Evolutionary conservation across 2,329 filamentous ascomycete genomes (phyloP).

Genomic region (Colletotrichum tropicale): DNA sequence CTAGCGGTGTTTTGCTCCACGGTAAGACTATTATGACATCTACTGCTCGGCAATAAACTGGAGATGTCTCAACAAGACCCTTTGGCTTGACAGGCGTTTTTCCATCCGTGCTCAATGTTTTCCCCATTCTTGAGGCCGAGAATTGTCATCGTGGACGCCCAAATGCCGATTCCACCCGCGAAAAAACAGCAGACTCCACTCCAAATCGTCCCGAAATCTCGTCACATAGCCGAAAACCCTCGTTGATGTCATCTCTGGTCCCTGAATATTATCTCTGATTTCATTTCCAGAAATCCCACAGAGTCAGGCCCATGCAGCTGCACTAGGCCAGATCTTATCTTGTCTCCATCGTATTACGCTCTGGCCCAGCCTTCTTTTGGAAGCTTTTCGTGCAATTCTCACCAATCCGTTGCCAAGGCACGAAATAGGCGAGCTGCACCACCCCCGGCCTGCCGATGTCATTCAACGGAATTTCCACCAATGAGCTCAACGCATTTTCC

Average conservation of each 20-base stretch:
- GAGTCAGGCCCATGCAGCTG: not conserved
- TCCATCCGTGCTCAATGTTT: not conserved
- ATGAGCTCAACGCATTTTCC: constrained; percentile 13
- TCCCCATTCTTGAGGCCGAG: not conserved
- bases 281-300: not conserved
- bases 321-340: not conserved
- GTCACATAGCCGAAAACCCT: constrained; percentile 21
- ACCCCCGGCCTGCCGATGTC: not conserved
- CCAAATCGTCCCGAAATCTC: constrained; percentile 7
- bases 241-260: constrained; percentile 18
- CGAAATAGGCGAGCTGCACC: not conserved
- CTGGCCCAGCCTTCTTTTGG: not conserved
- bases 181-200: constrained; percentile 10
- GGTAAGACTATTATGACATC: not conserved
- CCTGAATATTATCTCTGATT: not conserved
- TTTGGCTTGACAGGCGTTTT: not conserved
- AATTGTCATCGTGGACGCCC: not conserved
- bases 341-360: not conserved
- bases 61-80: not conserved
- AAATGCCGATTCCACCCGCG: constrained; percentile 17
- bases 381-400: not conserved
- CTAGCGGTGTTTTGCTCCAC: not conserved
- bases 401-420: not conserved
- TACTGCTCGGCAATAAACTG: not conserved
- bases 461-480: constrained; percentile 11